Conservation (phyloP, 352 stramenopile species). For the Pythium sukuiense region DNA sequence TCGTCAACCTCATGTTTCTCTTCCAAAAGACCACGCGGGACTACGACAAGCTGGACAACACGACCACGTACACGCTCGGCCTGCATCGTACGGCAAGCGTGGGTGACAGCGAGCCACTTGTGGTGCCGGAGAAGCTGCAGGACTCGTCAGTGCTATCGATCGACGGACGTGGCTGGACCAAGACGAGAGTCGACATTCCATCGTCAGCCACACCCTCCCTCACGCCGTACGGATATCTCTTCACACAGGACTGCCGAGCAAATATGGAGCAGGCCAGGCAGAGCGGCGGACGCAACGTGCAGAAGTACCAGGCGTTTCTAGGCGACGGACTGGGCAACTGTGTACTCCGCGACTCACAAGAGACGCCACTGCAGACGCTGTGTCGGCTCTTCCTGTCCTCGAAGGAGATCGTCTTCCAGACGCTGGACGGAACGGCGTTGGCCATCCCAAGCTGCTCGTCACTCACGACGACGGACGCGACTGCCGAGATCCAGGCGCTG, state of each 20-base stretch:
- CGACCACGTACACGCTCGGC: slow-evolving; percentile 35
- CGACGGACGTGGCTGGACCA: slow-evolving; percentile 38
- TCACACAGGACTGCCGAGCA: slow-evolving; percentile 33
- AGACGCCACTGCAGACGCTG: slow-evolving; percentile 36
- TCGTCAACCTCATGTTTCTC: slow-evolving; percentile 45
- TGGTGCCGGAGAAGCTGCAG: slow-evolving; percentile 32
- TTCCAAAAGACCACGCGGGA: slow-evolving; percentile 39
- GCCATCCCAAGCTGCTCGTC: slow-evolving; percentile 27
- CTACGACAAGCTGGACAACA: slow-evolving; percentile 45
- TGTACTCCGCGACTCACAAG: slow-evolving; percentile 39
- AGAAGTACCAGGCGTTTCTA: slow-evolving; percentile 47
- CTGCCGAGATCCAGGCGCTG: slow-evolving; percentile 3
- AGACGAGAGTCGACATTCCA: slow-evolving; percentile 2
- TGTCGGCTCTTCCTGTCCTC: slow-evolving; percentile 37
- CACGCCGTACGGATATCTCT: slow-evolving; percentile 42
- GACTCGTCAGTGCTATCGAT: slow-evolving; percentile 32
- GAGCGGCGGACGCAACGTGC: slow-evolving; percentile 39
- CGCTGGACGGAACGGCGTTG: slow-evolving; percentile 31
- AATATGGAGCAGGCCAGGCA: slow-evolving; percentile 30
- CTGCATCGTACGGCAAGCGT: slow-evolving; percentile 25
- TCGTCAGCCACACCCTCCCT: not conserved
- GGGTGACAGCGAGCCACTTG: slow-evolving; percentile 13
- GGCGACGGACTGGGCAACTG: slow-evolving; percentile 39
- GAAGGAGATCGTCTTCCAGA: slow-evolving; percentile 31
- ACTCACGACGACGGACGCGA: slow-evolving; percentile 28